A percentile compares a stretch with the other conserved stretches of the same genome.
phyloP scores from a whole-genome alignment of 805 yeast genomes.

The Diddensiella santjacobensis region DNA sequence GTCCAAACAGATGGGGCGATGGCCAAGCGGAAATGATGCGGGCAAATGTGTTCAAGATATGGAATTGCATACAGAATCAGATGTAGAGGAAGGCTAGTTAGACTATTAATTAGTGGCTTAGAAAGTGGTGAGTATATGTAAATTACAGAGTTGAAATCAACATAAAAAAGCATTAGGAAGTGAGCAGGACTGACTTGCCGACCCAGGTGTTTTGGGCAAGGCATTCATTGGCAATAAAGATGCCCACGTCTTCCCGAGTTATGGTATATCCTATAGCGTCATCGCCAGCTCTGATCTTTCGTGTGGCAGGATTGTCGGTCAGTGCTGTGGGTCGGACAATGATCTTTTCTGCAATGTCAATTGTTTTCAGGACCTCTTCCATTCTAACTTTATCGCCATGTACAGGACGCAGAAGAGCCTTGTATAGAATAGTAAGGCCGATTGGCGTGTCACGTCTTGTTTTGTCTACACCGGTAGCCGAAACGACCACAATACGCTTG shows the following conservation, averaged over 20 bases:
- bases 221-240: slow-evolving; percentile 7
- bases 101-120: too few relatives aligned
- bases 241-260: slow-evolving; percentile 9
- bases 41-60: too few relatives aligned
- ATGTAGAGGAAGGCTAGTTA: too few relatives aligned
- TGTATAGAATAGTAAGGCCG: not conserved
- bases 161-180: not conserved
- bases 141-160: too few relatives aligned
- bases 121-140: too few relatives aligned
- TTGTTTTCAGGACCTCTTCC: slow-evolving; percentile 3
- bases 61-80: too few relatives aligned
- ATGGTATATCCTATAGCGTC: slow-evolving; percentile 9
- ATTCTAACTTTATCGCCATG: slow-evolving; percentile 9
- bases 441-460: slow-evolving; percentile 4
- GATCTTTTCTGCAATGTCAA: slow-evolving; percentile 8
- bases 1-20: too few relatives aligned
- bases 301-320: slow-evolving; percentile 2
- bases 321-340: slow-evolving; percentile 3
- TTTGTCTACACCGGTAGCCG: slow-evolving; percentile 7
- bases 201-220: slow-evolving; percentile 1
- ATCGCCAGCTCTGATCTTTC: slow-evolving; percentile 2
- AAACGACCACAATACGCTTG: slow-evolving; percentile 9
- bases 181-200: not conserved
- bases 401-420: not conserved
- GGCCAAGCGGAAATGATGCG: too few relatives aligned